phyloP scores from a whole-genome alignment of 306 rosid genomes.

The Cucumis cinereus region DNA sequence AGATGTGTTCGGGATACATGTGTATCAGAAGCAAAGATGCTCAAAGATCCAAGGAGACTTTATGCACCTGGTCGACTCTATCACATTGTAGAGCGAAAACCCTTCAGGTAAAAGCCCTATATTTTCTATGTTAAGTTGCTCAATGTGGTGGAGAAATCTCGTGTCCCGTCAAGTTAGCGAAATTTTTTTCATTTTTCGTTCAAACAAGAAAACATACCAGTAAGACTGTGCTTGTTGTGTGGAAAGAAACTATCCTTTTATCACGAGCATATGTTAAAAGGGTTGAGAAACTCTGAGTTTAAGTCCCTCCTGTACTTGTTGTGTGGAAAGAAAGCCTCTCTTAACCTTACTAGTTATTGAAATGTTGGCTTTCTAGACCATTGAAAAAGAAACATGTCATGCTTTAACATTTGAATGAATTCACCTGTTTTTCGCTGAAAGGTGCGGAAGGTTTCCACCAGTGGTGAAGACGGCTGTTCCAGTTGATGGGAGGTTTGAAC shows the following conservation, averaged over 20 bases:
- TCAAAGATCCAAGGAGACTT: constrained; percentile 92
- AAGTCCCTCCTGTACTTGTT: not conserved
- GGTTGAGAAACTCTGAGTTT: not conserved
- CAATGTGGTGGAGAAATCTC: not conserved
- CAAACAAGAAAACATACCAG: not conserved
- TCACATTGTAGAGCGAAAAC: constrained; percentile 89
- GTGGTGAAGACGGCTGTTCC: constrained; percentile 89
- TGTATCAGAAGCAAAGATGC: constrained; percentile 64
- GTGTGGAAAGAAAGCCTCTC: not conserved
- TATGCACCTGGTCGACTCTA: constrained; percentile 94
- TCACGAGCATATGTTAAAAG: not conserved
- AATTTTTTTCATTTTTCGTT: not conserved
- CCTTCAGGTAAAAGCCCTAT: constrained; percentile 40
- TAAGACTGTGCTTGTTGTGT: not conserved
- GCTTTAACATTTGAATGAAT: not conserved
- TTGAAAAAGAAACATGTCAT: not conserved
- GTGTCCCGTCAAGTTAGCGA: not conserved
- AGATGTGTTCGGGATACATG: constrained; percentile 86
- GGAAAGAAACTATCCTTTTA: not conserved
- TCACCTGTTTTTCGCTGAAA: not conserved
- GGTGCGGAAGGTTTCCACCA: constrained; percentile 78
- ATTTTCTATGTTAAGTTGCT: not conserved
- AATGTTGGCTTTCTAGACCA: not conserved
- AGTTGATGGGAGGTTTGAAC: constrained; percentile 91
- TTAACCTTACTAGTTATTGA: not conserved